Evolutionary conservation across 768 basidiomycete genomes (phyloP), one percentile per base, ranked within the genome.

Genomic region (Daedaleopsis sinensis): DNA sequence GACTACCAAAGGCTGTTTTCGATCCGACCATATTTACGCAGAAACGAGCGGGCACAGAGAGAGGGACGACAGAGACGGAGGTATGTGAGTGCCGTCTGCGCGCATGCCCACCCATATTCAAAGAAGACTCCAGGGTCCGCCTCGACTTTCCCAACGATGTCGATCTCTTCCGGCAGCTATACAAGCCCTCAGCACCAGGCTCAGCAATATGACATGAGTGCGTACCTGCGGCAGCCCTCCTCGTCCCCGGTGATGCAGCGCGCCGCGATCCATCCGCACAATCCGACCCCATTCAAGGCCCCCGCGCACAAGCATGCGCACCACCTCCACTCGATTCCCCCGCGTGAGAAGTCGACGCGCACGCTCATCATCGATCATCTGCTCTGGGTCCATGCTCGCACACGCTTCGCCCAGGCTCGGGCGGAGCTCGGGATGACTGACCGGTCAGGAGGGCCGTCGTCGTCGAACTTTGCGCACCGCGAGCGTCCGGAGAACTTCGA

Each of bases 281-380:
- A 58, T 38, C 65, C 64, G 35, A 63, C 66, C 27, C 68, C 81
- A 0, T 90, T 89, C 77, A 83, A 80, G 63, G 84, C 89, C 1
- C 89, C 90, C 9, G 92, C 93, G 1, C 93, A 94, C 74, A 91
- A 89, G 66, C 91, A 93, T 79, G 92, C 92, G 0, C 93, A 94
- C 71, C 91, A 94, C 71, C 75, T 94, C 1, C 92, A 94, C 70
- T 86, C 90, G 2, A 93, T 94, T 36, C 92, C 92, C 2, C 93
- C 91, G 3, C 78, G 90, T 42, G 92, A 94, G 74, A 94, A 94
- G 78, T 90, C 89, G n/a, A 93, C 92, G 9, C 80, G 91, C 36
- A 94, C 91, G 11, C 79, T 94, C 58, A 94, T 94, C 67, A 85
- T 94, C 58, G 93, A 94, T 73, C 90, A 94, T 73, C 86, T 93